Evolutionary conservation across 2,329 filamentous ascomycete species (phyloP), one percentile per base, ranked within the genome.

Genomic region (Colletotrichum musicola): DNA sequence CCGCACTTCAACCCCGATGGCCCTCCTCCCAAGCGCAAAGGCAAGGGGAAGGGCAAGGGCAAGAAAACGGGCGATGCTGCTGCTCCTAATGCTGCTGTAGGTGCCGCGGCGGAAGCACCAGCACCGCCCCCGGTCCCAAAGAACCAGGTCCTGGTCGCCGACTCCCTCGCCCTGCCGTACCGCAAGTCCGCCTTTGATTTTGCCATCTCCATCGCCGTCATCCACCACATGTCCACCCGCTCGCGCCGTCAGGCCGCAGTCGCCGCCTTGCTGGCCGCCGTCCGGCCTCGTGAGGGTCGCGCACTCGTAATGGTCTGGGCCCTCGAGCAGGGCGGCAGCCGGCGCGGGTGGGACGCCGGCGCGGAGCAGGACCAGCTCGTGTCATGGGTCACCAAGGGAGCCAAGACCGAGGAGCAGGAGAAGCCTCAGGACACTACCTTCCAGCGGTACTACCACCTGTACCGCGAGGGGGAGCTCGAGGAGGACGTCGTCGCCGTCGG

Each of bases 281-380:
- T 97, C 62, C 83, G 79, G 25, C 74, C 74, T 69, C 82, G 81
- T 2, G 90, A 89, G 0, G 94, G 93, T 1, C 89, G 86, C 77
- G 91, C 92, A 16, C 83, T 98, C 64, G 85, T 98, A 59, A 98
- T 96, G 78, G 95, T 97, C 18, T 98, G 96, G 96, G 96, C 96
- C 1, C 85, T 99, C 20, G 96, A 99, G 84, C 96, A 99, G 82
- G 91, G 92, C 74, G 84, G 84, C 66, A 97, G 94, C 80, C 89
- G 96, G 65, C 85, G 96, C 71, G 95, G 95, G 2, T 99, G 95
- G 95, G 90, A 94, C 76, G 90, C 92, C 77, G 90, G 90, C 20
- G 89, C 91, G 70, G 88, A 92, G 72, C 95, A 98, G 83, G 96
- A 99, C 82, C 90, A 96, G 70, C 92, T 98, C 83, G 96, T 99